These are phyloP conservation scores for Gleditsia sinensis DNA, from an alignment of 306 rosid species.

Conservation along the genomic window DNA sequence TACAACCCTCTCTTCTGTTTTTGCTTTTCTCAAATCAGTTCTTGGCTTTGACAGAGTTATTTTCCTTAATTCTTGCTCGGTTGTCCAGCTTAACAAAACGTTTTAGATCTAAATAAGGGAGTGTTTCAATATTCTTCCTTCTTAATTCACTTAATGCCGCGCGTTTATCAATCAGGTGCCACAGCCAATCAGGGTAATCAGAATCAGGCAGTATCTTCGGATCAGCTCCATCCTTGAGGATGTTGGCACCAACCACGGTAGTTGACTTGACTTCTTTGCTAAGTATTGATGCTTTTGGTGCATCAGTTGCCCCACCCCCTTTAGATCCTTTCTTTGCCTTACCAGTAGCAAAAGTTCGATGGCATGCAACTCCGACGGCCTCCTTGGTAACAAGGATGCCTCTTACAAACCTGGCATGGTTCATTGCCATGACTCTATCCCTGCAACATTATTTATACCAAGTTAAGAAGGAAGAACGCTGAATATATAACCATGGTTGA, in stretches of 20 bases:
- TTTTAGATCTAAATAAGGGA: slow-evolving; percentile 70
- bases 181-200: slow-evolving; percentile 85
- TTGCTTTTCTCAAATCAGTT: slow-evolving; percentile 45
- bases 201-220: slow-evolving; percentile 78
- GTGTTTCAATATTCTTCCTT: slow-evolving; percentile 62
- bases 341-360: slow-evolving; percentile 57
- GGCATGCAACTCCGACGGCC: slow-evolving; percentile 40
- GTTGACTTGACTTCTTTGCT: slow-evolving; percentile 84
- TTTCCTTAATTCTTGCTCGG: slow-evolving; percentile 83
- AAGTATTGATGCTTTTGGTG: slow-evolving; percentile 69
- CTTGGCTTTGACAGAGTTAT: slow-evolving; percentile 81
- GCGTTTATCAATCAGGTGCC: slow-evolving; percentile 77
- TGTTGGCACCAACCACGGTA: slow-evolving; percentile 87
- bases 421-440: slow-evolving; percentile 46
- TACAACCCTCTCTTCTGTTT: background rate
- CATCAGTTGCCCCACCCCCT: slow-evolving; percentile 71
- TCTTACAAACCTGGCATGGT: slow-evolving; percentile 33
- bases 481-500: background rate
- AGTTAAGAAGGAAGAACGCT: background rate
- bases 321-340: slow-evolving; percentile 84
- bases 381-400: slow-evolving; percentile 31
- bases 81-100: slow-evolving; percentile 88
- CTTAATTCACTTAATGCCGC: slow-evolving; percentile 74
- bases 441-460: slow-evolving; percentile 31
- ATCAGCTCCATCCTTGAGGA: slow-evolving; percentile 80